Evolutionary conservation across 2,329 filamentous ascomycete genomes (phyloP), one percentile per base, ranked within the genome.

Genomic region (Botryotinia globosa): DNA sequence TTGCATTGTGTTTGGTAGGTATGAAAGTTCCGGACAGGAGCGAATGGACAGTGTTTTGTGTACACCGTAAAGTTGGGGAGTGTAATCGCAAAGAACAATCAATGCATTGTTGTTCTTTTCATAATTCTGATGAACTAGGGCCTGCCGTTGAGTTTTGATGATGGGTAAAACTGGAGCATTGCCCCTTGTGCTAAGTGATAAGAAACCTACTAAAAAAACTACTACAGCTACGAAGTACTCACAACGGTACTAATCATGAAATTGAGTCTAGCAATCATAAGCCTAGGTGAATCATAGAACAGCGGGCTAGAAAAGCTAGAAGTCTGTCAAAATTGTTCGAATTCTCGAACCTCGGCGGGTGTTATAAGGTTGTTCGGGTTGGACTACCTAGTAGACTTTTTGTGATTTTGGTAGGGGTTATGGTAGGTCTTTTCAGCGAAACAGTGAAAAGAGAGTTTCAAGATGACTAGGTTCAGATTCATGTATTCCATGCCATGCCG

Each of bases 271-370:
- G 48, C 34, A 56, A 56, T 32, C 42, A 39, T 42, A 20, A 29
- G 25, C 44, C 44, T 37, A 48, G 37, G 10, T 42, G 7, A 29
- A 44, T 67, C 37, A 14, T 42, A 56, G 16, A 42, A 54, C 44
- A 34, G 32, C 22, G 44, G 14, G 63, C 63, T 66, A 39, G 63
- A 51, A 66, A 66, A 45, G 32, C 63, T 66, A 66, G 45, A 71
- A 66, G 61, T 54, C 37, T 51, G 39, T 72, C 44, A 44, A 48
- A 56, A 39, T 29, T 6, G 39, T 54, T 39, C 37, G 29, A 45
- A 65, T 66, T 67, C 67, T 72, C 39, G 42, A 59, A 61, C 56
- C n/a, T 65, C 37, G 44, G 69, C 69, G 69, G 69, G 45, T 51
- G 39, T 62, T 45, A 59, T 72, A 72, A 59, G 61, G 48, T 72